Conservation (phyloP, 1,284 basidiomycete species). For the Microbotryum lychnidis-dioicae region DNA sequence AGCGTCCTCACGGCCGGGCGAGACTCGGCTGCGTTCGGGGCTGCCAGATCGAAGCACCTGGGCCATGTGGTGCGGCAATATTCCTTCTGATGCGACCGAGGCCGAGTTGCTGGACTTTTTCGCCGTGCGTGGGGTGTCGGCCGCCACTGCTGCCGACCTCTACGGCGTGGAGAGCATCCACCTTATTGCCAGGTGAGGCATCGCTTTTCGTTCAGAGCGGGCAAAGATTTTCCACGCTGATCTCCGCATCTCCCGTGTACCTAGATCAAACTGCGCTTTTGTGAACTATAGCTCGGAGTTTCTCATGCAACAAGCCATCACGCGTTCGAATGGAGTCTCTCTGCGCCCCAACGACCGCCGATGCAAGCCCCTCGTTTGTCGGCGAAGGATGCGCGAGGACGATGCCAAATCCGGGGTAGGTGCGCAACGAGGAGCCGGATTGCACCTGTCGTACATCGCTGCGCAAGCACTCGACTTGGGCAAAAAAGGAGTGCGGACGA, state of each 20-base stretch:
- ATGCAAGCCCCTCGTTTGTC: constrained; percentile 8
- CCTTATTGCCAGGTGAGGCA: neutral
- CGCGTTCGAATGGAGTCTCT: neutral
- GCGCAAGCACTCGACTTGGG: neutral
- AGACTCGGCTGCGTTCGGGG: neutral
- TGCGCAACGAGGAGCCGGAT: constrained; percentile 2
- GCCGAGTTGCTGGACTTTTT: constrained; percentile 1
- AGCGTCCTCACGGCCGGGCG: neutral
- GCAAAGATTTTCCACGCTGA: no score
- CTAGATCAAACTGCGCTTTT: constrained; percentile 9
- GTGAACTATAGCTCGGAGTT: constrained; percentile 3
- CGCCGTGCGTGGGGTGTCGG: neutral
- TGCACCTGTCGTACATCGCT: neutral
- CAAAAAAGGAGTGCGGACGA: no score
- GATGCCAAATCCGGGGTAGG: constrained; percentile 8
- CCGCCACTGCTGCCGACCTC: neutral
- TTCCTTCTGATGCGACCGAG: neutral
- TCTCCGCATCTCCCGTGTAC: neutral
- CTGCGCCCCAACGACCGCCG: constrained; percentile 1
- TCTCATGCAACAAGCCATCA: constrained; percentile 1
- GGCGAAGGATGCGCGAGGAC: constrained; percentile 1
- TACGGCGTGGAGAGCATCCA: neutral
- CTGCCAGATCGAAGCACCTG: neutral
- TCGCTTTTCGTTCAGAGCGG: no score
- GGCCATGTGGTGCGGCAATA: constrained; percentile 1